Conservation (phyloP, 306 rosid genomes). For the Acacia acuminata region DNA sequence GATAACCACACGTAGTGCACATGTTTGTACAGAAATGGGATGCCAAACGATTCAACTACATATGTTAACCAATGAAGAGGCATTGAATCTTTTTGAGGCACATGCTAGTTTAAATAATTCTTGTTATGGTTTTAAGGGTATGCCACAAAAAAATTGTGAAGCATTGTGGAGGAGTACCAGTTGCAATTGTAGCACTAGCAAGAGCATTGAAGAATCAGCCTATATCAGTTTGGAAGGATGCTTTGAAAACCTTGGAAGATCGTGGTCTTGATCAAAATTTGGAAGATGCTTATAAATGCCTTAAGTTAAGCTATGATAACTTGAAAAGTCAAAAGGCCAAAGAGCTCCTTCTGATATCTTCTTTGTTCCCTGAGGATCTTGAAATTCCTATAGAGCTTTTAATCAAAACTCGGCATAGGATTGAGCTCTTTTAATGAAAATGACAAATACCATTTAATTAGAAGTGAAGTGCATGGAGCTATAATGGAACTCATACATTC, state of each 20-base stretch:
- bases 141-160: not conserved
- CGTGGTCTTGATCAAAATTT: not conserved
- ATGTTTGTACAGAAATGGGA: not conserved
- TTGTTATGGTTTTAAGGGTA: not conserved
- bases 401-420: not conserved
- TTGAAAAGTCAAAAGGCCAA: not conserved
- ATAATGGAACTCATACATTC: constrained; percentile 2
- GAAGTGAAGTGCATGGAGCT: not conserved
- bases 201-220: not conserved
- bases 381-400: not conserved
- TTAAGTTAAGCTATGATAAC: constrained; percentile 29
- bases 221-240: not conserved
- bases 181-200: not conserved
- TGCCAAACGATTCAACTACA: not conserved
- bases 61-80: not conserved
- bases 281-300: not conserved
- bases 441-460: not conserved
- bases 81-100: constrained; percentile 3
- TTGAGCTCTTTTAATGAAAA: not conserved
- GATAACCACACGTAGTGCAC: not conserved
- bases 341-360: constrained; percentile 13
- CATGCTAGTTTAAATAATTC: not conserved
- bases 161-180: constrained; percentile 28
- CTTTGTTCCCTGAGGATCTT: constrained; percentile 23
- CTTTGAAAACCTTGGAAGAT: not conserved